Percentiles rank a stretch among this genome's conserved stretches.
Conservation (phyloP, 1,139 yeast species). For the Arxiozyma heterogenica region DNA sequence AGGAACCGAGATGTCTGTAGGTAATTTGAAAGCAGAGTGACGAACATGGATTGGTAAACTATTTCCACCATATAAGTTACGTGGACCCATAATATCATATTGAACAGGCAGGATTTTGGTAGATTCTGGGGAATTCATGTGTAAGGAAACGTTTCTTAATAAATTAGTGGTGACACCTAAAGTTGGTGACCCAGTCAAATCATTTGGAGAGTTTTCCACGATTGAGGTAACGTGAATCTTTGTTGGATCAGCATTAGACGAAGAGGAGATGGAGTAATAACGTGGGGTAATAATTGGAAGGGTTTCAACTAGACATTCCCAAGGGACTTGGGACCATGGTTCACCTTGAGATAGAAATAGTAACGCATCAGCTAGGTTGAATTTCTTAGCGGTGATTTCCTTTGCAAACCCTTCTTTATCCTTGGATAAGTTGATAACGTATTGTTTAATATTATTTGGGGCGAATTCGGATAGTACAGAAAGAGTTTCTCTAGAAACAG, state of each 20-base stretch:
- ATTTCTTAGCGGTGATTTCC: slow-evolving; percentile 50
- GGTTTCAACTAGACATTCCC: slow-evolving; percentile 74
- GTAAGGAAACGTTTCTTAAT: slow-evolving; percentile 59
- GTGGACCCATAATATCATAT: slow-evolving; percentile 77
- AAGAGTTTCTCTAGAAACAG: slow-evolving; percentile 83
- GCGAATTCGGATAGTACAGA: slow-evolving; percentile 76
- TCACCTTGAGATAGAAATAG: slow-evolving; percentile 45
- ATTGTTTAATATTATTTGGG: slow-evolving; percentile 52
- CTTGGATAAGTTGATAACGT: slow-evolving; percentile 47
- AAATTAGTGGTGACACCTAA: slow-evolving; percentile 86
- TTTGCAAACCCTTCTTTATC: slow-evolving; percentile 62
- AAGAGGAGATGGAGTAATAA: slow-evolving; percentile 92
- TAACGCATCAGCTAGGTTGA: slow-evolving; percentile 73
- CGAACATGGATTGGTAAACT: slow-evolving; percentile 88
- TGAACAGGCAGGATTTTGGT: slow-evolving; percentile 38
- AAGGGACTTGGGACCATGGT: slow-evolving; percentile 72
- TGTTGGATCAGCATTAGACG: slow-evolving; percentile 69
- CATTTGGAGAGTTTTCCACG: slow-evolving; percentile 57
- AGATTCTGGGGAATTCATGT: slow-evolving; percentile 38
- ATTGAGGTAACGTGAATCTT: slow-evolving; percentile 81
- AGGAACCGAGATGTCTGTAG: slow-evolving; percentile 77
- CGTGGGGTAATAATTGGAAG: slow-evolving; percentile 83
- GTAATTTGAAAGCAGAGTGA: slow-evolving; percentile 89
- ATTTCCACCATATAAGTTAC: slow-evolving; percentile 44
- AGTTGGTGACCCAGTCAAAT: slow-evolving; percentile 18